A percentile compares a stretch with the other conserved stretches of the same genome.
phyloP scores from a whole-genome alignment of 768 basidiomycete genomes.

The Exidia glandulosa region DNA sequence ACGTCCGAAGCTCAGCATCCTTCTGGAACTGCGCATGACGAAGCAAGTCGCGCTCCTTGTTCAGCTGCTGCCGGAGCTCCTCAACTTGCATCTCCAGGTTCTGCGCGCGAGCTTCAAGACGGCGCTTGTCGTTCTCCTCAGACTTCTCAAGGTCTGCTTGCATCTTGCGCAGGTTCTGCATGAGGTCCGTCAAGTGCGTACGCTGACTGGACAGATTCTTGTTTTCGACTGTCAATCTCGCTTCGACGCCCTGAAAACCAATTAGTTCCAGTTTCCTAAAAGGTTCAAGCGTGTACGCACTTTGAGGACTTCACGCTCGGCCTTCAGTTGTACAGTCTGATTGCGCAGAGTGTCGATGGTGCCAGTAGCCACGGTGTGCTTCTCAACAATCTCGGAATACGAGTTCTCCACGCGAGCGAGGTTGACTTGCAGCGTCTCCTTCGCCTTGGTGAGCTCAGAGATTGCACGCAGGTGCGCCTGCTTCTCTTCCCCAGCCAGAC shows the following conservation, averaged over 20 bases:
- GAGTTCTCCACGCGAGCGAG: constrained; percentile 68
- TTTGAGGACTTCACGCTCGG: constrained; percentile 93
- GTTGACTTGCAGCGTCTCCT: constrained; percentile 16
- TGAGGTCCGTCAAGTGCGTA: constrained; percentile 75
- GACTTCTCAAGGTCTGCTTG: constrained; percentile 79
- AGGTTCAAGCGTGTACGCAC: no score
- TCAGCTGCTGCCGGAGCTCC: constrained; percentile 58
- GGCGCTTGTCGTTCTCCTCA: constrained; percentile 68
- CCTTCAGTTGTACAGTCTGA: constrained; percentile 78
- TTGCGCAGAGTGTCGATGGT: constrained; percentile 69
- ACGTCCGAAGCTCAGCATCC: constrained; percentile 68
- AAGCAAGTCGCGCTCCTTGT: constrained; percentile 60
- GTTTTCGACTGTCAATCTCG: constrained; percentile 78
- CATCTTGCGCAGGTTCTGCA: constrained; percentile 84
- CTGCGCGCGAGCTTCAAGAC: constrained; percentile 71
- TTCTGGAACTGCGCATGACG: constrained; percentile 71
- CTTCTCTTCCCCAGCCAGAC: constrained; percentile 5
- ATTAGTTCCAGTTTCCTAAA: not conserved
- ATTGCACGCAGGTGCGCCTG: constrained; percentile 4
- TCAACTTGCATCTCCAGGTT: constrained; percentile 44
- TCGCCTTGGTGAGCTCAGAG: not conserved
- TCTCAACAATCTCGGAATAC: constrained; percentile 55
- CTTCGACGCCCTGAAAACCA: constrained; percentile 67
- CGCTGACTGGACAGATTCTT: constrained; percentile 68
- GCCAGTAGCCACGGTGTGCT: constrained; percentile 46